A percentile compares a stretch with the other conserved stretches of the same genome.
phyloP scores from a whole-genome alignment of 805 yeast genomes.

The Sugiyamaella valdiviana region DNA sequence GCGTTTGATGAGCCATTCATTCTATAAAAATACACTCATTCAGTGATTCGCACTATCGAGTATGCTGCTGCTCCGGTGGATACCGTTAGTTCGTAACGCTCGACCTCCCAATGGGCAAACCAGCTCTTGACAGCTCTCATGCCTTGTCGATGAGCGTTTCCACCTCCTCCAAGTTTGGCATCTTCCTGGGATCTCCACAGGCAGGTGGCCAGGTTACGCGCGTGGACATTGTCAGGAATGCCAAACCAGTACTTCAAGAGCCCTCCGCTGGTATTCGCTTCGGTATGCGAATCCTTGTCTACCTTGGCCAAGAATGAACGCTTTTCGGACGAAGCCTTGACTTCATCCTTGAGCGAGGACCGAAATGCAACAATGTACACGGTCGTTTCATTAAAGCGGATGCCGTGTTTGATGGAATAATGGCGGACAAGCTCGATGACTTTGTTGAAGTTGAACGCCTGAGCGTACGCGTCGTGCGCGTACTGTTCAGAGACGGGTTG shows the following conservation, averaged over 20 bases:
- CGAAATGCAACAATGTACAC: slow-evolving; percentile 35
- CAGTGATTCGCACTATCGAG: not conserved
- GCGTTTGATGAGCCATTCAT: too few relatives aligned
- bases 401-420: not conserved
- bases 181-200: slow-evolving; percentile 33
- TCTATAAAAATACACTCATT: not conserved
- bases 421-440: slow-evolving; percentile 21
- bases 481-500: slow-evolving; percentile 20
- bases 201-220: slow-evolving; percentile 37
- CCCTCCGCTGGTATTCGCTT: slow-evolving; percentile 36
- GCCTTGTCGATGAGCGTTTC: slow-evolving; percentile 32
- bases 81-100: slow-evolving; percentile 28
- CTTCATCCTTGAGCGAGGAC: slow-evolving; percentile 29
- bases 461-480: slow-evolving; percentile 27
- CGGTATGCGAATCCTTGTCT: slow-evolving; percentile 33
- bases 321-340: slow-evolving; percentile 25
- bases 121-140: slow-evolving; percentile 31
- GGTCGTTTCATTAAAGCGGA: slow-evolving; percentile 14
- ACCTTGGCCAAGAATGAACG: slow-evolving; percentile 28
- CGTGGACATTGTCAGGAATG: slow-evolving; percentile 30
- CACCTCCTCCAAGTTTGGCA: slow-evolving; percentile 35
- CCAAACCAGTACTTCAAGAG: slow-evolving; percentile 39
- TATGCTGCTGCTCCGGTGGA: slow-evolving; percentile 13
- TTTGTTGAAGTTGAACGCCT: slow-evolving; percentile 29
- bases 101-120: slow-evolving; percentile 36